A percentile compares a stretch with the other conserved stretches of the same genome.
Conservation (phyloP, 2,329 filamentous ascomycete genomes). For the Fusarium duplospermum region DNA sequence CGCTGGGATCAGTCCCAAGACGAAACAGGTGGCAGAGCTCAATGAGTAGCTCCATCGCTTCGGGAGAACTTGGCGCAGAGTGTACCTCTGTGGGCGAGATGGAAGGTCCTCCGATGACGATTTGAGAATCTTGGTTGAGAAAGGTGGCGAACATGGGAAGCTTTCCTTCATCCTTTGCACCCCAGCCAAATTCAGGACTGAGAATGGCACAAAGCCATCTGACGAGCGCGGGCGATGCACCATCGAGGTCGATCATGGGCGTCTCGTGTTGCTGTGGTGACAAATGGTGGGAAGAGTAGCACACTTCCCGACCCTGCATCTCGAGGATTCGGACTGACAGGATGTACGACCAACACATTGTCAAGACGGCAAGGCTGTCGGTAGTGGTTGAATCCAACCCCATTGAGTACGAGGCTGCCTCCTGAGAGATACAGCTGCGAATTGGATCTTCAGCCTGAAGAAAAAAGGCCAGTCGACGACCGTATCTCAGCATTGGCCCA, state of each 20-base stretch:
- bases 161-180: neutral
- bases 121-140: neutral
- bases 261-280: neutral
- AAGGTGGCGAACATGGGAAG: neutral
- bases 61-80: conserved; percentile 1
- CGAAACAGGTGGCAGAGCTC: neutral
- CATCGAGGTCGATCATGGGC: neutral
- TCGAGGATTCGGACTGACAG: conserved; percentile 1
- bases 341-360: conserved; percentile 6
- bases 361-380: neutral
- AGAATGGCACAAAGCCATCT: neutral
- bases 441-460: neutral
- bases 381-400: neutral
- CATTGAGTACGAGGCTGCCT: neutral
- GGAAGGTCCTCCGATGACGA: neutral
- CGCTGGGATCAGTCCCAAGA: neutral
- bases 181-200: neutral
- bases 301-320: neutral
- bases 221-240: neutral
- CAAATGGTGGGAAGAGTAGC: neutral
- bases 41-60: neutral
- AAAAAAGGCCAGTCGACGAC: neutral
- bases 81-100: neutral
- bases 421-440: neutral
- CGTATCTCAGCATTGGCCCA: neutral